Conservation (phyloP, 306 rosid genomes). For the Cucumis hystrix region DNA sequence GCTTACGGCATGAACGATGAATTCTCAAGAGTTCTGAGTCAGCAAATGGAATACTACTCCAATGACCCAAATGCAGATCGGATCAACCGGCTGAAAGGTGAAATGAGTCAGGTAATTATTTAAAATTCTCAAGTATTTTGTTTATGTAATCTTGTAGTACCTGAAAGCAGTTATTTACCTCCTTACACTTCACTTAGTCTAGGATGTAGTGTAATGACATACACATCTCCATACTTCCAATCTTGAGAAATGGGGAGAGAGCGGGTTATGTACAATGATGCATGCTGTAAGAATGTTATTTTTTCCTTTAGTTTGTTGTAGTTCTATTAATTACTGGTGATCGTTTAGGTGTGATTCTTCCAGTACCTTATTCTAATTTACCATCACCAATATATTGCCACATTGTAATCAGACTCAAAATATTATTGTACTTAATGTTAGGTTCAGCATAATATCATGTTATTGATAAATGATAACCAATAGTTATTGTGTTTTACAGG, state of each 20-base stretch:
- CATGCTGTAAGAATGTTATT: background rate
- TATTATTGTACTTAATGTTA: background rate
- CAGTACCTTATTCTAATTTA: background rate
- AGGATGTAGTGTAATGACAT: background rate
- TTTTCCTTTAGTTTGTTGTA: background rate
- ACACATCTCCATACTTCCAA: background rate
- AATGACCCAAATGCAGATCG: conserved; percentile 95
- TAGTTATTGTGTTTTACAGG: conserved; percentile 26
- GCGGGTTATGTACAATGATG: background rate
- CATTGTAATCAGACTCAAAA: background rate
- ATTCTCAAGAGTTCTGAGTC: conserved; percentile 84
- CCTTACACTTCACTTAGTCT: background rate
- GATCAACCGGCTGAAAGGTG: conserved; percentile 88
- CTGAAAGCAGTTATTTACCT: background rate
- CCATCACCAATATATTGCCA: background rate
- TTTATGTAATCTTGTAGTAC: background rate
- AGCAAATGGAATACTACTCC: conserved; percentile 81
- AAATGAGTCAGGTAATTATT: conserved; percentile 81
- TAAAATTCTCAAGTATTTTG: background rate
- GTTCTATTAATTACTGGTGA: background rate
- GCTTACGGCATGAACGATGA: conserved; percentile 95
- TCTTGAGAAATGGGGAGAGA: background rate
- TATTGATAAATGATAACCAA: background rate
- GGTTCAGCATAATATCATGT: background rate
- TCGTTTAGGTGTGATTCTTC: background rate